Evolutionary conservation across 2,329 filamentous ascomycete genomes (phyloP).

Genomic region (Trichoderma endophyticum): DNA sequence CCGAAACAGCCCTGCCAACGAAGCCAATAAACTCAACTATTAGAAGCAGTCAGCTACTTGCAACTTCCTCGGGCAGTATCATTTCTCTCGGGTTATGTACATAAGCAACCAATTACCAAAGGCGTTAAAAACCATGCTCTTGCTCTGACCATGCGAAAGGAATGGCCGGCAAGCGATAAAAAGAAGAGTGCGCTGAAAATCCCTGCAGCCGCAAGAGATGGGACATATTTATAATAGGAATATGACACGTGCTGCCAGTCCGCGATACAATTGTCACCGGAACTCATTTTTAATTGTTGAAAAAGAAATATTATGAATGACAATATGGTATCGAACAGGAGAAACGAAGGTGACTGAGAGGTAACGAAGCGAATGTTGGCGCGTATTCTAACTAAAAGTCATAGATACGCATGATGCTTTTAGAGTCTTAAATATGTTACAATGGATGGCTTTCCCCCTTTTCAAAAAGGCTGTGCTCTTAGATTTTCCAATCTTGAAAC

Average conservation of each 20-base stretch:
- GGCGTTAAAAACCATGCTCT: neutral
- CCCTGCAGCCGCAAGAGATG: neutral
- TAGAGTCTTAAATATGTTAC: neutral
- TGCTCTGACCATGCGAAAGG: neutral
- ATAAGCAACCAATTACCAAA: neutral
- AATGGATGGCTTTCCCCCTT: neutral
- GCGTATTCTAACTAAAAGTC: neutral
- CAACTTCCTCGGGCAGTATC: neutral
- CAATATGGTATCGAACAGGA: neutral
- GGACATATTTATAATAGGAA: conserved; percentile 1
- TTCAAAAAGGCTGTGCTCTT: neutral
- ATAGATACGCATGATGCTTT: neutral
- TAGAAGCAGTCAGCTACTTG: neutral
- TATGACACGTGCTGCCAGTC: neutral
- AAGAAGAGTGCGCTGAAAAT: neutral
- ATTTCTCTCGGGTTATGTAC: neutral
- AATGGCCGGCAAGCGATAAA: neutral
- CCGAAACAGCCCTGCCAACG: neutral
- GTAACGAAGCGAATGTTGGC: neutral
- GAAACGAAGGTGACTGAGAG: neutral
- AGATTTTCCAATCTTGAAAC: neutral
- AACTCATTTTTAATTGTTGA: neutral
- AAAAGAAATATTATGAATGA: neutral
- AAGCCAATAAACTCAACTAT: neutral
- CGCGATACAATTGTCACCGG: neutral